Evolutionary conservation across 108 stramenopile genomes (phyloP), one percentile per base, ranked within the genome.

Genomic region (Fragilaria crotonensis): DNA sequence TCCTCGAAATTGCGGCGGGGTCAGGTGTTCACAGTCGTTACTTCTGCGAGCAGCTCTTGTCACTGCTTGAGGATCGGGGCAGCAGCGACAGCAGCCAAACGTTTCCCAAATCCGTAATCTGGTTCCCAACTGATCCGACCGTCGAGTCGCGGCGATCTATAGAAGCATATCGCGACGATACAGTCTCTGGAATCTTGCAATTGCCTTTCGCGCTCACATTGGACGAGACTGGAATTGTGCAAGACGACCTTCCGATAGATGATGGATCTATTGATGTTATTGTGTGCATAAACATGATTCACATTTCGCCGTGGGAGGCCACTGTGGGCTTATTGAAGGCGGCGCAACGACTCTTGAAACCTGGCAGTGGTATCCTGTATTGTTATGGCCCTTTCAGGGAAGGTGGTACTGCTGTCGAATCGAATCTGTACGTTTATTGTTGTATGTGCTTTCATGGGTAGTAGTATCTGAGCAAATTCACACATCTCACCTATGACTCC

Each of bases 281-380:
- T 11, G 31, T 79, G 25, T 78, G 74, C 54, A 85, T 87, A 57
- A 93, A 93, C 59, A 87, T 93, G 88, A 86, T 90, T 33, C 92
- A 93, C 64, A 90, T 93, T 26, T 73, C 83, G 5, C 88, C 92
- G 1, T 93, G 88, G 88, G 62, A 64, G 30, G 92, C 88, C 2
- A 93, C 88, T 1, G 19, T 79, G 26, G 92, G 88, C 7, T 57
- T 93, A 48, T 72, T 93, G 80, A 70, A 78, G 49, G 45, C 73
- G 28, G 80, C 86, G 2, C 68, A 63, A 2, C 59, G 69, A 52
- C 33, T 52, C 18, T 63, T 87, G 46, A 36, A 49, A 33, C 28
- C 48, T 3, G 79, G 72, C 18, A n/a, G n/a, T n/a, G 92, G 92
- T 0, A 53, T 70, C 11, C 60, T 93, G 41, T 67, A 67, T 32